Percentiles rank a stretch among this genome's conserved stretches.
Conservation (phyloP, 2,329 filamentous ascomycete genomes). For the Cladosporium oxysporum region DNA sequence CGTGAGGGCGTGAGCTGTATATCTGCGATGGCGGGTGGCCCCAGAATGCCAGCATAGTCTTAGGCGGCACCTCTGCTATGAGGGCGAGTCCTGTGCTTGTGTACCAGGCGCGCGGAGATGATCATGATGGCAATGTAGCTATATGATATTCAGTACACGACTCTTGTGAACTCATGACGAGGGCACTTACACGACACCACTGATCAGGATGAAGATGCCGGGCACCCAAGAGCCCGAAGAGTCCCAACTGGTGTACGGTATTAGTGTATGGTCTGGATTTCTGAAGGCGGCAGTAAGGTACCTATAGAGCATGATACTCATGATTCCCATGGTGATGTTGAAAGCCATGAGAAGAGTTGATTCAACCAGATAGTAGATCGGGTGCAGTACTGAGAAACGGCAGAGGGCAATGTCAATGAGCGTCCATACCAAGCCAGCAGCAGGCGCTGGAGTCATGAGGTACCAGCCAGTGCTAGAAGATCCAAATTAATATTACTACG, state of each 20-base stretch:
- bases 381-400: conserved; percentile 6
- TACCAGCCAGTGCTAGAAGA: background rate
- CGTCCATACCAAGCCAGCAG: conserved; percentile 3
- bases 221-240: background rate
- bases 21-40: background rate
- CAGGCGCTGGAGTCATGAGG: conserved; percentile 2
- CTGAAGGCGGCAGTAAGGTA: background rate
- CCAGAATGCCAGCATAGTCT: background rate
- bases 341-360: background rate
- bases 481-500: background rate
- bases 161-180: background rate
- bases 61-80: background rate
- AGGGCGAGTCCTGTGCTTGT: conserved; percentile 8
- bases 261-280: background rate
- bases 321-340: background rate
- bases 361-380: conserved; percentile 14
- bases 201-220: background rate
- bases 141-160: background rate
- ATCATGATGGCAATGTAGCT: conserved; percentile 11
- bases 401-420: conserved; percentile 11
- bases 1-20: background rate
- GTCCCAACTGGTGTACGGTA: background rate
- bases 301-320: background rate
- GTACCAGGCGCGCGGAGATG: background rate
- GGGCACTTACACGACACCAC: background rate